These are phyloP conservation scores for Calocybe gangraenosa DNA, from an alignment of 768 basidiomycete species.

Conservation along the genomic window DNA sequence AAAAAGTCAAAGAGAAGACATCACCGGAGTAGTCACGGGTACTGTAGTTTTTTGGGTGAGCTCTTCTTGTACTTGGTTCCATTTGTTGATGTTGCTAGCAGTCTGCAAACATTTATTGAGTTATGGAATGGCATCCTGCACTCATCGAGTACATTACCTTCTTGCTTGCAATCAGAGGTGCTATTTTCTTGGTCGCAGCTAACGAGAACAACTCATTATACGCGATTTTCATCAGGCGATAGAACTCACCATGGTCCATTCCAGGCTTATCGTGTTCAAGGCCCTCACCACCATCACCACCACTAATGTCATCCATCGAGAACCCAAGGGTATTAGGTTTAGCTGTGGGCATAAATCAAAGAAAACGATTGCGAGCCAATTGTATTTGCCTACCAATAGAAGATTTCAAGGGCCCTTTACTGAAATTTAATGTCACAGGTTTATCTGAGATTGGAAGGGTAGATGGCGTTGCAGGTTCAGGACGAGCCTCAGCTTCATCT, in stretches of 20 bases:
- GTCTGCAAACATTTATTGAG: conserved; percentile 66
- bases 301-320: conserved; percentile 56
- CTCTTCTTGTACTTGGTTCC: conserved; percentile 95
- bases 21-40: conserved; percentile 28
- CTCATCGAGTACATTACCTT: conserved; percentile 62
- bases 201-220: conserved; percentile 9
- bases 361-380: background rate
- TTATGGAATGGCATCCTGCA: too few relatives aligned
- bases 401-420: conserved; percentile 41
- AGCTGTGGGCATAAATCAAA: conserved; percentile 16
- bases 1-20: conserved; percentile 23
- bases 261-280: conserved; percentile 38
- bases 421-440: conserved; percentile 76
- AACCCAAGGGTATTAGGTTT: conserved; percentile 57
- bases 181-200: conserved; percentile 61
- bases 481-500: conserved; percentile 28
- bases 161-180: conserved; percentile 79
- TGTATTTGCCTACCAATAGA: conserved; percentile 18
- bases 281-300: conserved; percentile 32
- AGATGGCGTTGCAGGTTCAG: conserved; percentile 50
- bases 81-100: conserved; percentile 89
- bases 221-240: background rate
- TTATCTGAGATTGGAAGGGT: conserved; percentile 72
- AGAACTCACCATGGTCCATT: conserved; percentile 48
- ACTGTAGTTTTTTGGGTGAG: conserved; percentile 46